Evolutionary conservation across 805 yeast species (phyloP), one percentile per base, ranked within the genome.

Genomic region (Metschnikowia koreensis): DNA sequence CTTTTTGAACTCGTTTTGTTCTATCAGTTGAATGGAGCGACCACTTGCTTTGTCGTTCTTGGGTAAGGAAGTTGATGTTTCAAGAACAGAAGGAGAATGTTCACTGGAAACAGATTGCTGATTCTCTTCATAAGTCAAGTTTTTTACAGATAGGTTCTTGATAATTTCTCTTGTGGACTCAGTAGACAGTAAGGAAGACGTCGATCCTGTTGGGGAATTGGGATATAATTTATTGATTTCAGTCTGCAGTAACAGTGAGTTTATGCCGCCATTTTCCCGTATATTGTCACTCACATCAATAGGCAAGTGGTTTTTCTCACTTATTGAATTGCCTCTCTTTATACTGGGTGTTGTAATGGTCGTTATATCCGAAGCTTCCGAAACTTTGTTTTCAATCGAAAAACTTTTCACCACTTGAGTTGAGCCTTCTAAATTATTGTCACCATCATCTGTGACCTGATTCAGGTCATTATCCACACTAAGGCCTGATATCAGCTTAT

Each of bases 151-250:
- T 33, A 58, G 53, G 33, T 53, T 55, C 17, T 42, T 47, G 39
- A 58, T 55, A 33, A 58, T 51, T 17, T 48, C 47, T 22, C 51
- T 45, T 10, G 62, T 58, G 37, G 62, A 58, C 6, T 55, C 62
- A 11, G 57, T 49, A 12, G 59, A 55, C 56, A 51, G 56, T 8
- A 57, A 22, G 3, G 62, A 57, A 7, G 59, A 55, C 8, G 44
- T 29, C 2, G 60, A 52, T 8, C 38, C 47, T 10, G 49, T 38
- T 4, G 54, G 54, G 16, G 52, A 52, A 12, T 41, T 17, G 11
- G 50, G 46, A 16, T 26, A 17, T 7, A 7, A 7, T 38, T 12
- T 26, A 22, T 36, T 22, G n/a, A 34, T 7, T 2, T 28, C 37
- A 36, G 13, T 7, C 29, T 28, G 33, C 13, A 26, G 37, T 10